A percentile compares a stretch with the other conserved stretches of the same genome.
Conservation (phyloP, 1,139 yeast species). For the Kurtzmaniella quercitrusa region DNA sequence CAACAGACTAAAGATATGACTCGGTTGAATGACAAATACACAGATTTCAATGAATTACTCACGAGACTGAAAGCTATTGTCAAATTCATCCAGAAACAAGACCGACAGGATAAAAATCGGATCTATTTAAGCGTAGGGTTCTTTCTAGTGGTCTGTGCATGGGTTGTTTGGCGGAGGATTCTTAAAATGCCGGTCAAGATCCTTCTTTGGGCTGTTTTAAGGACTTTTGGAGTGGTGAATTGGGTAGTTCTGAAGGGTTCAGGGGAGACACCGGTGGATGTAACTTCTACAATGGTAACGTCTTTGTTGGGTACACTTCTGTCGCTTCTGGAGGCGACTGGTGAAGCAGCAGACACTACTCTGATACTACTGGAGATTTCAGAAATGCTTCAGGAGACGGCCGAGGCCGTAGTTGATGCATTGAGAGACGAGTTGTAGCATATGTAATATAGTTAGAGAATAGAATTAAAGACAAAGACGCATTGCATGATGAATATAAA, state of each 20-base stretch:
- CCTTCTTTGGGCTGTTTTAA: slow-evolving; percentile 54
- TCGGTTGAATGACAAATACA: slow-evolving; percentile 47
- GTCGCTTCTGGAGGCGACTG: not conserved
- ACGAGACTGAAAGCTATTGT: slow-evolving; percentile 55
- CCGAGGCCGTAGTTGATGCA: slow-evolving; percentile 5
- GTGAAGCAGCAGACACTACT: not conserved
- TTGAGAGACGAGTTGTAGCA: not conserved
- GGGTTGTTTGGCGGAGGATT: slow-evolving; percentile 66
- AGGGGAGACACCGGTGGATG: not conserved
- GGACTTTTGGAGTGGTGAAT: slow-evolving; percentile 38
- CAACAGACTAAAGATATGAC: slow-evolving; percentile 52
- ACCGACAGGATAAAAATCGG: slow-evolving; percentile 54
- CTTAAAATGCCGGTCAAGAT: slow-evolving; percentile 53
- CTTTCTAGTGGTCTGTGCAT: slow-evolving; percentile 49
- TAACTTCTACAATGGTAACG: not conserved
- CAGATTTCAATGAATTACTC: slow-evolving; percentile 51
- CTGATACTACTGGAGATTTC: not conserved
- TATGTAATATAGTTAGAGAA: not conserved
- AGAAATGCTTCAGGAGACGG: slow-evolving; percentile 2
- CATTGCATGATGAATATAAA: too few relatives aligned
- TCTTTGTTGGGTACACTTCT: not conserved
- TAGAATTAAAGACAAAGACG: too few relatives aligned
- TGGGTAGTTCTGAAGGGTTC: slow-evolving; percentile 16
- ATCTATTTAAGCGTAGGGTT: slow-evolving; percentile 59
- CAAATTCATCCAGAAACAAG: slow-evolving; percentile 63